Percentiles rank a stretch among this genome's conserved stretches.
These are phyloP conservation scores for Rhodotorula sp. DNA, from an alignment of 1,284 basidiomycete genomes.

Conservation along the genomic window DNA sequence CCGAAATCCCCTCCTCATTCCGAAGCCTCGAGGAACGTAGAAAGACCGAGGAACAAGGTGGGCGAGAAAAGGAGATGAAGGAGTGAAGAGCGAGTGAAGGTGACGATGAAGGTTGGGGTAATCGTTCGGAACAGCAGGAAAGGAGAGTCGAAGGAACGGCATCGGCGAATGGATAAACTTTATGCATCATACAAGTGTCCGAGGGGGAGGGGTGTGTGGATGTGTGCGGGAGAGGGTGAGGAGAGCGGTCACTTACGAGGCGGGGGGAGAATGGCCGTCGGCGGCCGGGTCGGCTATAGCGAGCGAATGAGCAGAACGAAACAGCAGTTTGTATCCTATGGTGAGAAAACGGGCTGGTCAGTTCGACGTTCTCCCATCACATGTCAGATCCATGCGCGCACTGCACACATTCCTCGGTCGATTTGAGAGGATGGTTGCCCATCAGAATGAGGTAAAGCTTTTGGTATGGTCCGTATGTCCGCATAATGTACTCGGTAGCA, in stretches of 20 bases:
- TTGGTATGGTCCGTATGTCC: conserved; percentile 28
- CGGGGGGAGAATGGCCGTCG: not conserved
- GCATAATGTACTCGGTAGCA: conserved; percentile 18
- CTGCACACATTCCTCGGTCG: not conserved
- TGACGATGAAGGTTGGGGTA: not conserved
- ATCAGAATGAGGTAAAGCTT: conserved; percentile 32
- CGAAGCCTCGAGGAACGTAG: not conserved
- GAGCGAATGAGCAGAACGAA: not conserved
- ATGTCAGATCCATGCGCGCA: not conserved
- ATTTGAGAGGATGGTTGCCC: not conserved
- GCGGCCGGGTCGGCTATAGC: too few species aligned
- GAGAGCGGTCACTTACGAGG: not conserved
- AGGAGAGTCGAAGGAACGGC: conserved; percentile 1
- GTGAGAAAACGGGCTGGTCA: not conserved
- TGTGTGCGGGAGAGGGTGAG: not conserved
- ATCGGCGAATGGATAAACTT: conserved; percentile 10
- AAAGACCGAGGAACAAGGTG: not conserved
- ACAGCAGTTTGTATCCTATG: not conserved
- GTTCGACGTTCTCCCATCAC: not conserved
- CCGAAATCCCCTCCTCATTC: not conserved
- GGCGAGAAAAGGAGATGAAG: not conserved
- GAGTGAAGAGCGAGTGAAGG: not conserved
- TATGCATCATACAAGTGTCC: not conserved
- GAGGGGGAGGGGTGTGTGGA: not conserved
- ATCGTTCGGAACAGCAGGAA: not conserved